Percentiles rank a stretch among this genome's conserved stretches.
Evolutionary conservation across 441 rosid genomes (phyloP).

Genomic region (Gossypium lobatum): DNA sequence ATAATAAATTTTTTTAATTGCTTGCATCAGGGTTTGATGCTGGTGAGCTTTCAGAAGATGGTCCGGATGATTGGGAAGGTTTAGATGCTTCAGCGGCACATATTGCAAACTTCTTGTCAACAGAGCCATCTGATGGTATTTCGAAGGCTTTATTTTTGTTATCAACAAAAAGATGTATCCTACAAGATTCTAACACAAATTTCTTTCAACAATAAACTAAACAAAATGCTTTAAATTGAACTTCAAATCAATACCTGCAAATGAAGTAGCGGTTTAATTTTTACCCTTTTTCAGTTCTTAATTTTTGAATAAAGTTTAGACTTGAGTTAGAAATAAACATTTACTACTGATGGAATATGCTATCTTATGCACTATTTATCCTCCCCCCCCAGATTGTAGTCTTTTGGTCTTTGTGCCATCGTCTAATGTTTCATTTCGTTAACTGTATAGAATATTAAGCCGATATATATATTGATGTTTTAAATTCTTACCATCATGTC

Average conservation of each 20-base stretch:
- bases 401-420: not conserved
- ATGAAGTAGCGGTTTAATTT: not conserved
- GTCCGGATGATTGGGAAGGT: slow-evolving; percentile 60
- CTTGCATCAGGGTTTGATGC: slow-evolving; percentile 54
- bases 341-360: not conserved
- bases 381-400: not conserved
- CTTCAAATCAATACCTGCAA: not conserved
- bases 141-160: not conserved
- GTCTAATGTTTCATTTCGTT: not conserved
- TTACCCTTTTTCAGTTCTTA: not conserved
- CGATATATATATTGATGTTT: not conserved
- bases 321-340: not conserved
- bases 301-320: not conserved
- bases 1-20: not conserved
- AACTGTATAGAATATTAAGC: not conserved
- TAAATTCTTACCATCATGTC: not conserved
- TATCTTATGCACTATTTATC: not conserved
- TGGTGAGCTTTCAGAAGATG: slow-evolving; percentile 56
- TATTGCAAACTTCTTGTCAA: slow-evolving; percentile 55
- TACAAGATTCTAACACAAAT: not conserved
- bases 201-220: not conserved
- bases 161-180: not conserved
- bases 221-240: not conserved
- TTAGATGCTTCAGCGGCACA: slow-evolving; percentile 72
- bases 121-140: slow-evolving; percentile 67